These are phyloP conservation scores for Pseudogymnoascus sp. DNA, from an alignment of 2,329 filamentous ascomycete genomes.

Conservation along the genomic window DNA sequence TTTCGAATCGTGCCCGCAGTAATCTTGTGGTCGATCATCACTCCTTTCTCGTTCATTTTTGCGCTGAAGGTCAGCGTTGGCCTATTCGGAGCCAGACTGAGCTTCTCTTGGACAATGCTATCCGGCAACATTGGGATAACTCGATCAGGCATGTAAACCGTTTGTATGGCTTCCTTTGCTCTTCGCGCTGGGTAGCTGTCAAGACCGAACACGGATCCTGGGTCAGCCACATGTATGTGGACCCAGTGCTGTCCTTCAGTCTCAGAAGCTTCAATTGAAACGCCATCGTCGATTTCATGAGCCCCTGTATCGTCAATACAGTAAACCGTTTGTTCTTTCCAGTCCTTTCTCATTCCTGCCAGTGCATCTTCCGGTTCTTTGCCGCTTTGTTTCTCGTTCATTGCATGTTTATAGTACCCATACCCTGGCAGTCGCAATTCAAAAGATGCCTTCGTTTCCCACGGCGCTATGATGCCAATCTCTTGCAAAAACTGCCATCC, in stretches of 20 bases:
- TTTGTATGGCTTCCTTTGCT: conserved; percentile 54
- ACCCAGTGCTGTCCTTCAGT: conserved; percentile 59
- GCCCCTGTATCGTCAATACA: conserved; percentile 66
- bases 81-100: conserved; percentile 47
- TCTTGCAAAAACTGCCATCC: conserved; percentile 69
- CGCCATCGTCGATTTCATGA: conserved; percentile 69
- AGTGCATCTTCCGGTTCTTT: conserved; percentile 37
- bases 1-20: conserved; percentile 47
- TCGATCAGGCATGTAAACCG: conserved; percentile 54
- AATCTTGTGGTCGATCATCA: conserved; percentile 48
- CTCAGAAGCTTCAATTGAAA: conserved; percentile 60
- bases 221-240: conserved; percentile 73
- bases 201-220: conserved; percentile 60
- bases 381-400: conserved; percentile 28
- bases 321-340: conserved; percentile 55
- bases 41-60: conserved; percentile 46
- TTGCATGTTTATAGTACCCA: conserved; percentile 24
- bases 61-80: conserved; percentile 58
- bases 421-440: conserved; percentile 48
- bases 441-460: conserved; percentile 62
- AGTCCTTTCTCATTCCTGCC: conserved; percentile 49
- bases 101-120: conserved; percentile 40
- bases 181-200: conserved; percentile 52
- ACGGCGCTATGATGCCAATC: conserved; percentile 63
- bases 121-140: conserved; percentile 52